These are phyloP conservation scores for Geoglossum cookeanum DNA, from an alignment of 2,329 filamentous ascomycete species.

Conservation along the genomic window DNA sequence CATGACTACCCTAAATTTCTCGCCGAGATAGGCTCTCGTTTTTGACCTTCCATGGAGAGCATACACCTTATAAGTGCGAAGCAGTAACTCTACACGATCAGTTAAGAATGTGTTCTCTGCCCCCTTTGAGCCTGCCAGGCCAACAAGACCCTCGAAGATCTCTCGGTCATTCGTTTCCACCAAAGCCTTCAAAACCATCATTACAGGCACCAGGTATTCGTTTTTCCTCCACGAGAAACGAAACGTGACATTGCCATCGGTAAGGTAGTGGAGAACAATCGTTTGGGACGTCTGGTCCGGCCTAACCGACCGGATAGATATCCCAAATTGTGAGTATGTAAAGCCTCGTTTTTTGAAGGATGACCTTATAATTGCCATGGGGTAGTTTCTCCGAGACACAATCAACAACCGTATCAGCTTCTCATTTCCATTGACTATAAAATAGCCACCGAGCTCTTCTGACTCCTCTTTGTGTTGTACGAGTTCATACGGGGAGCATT, in stretches of 20 bases:
- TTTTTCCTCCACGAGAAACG: conserved; percentile 96
- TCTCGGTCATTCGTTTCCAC: conserved; percentile 92
- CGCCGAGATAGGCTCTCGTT: conserved; percentile 70
- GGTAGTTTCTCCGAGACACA: conserved; percentile 79
- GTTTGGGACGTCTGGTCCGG: conserved; percentile 98
- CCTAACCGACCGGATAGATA: conserved; percentile 77
- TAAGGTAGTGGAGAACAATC: conserved; percentile 89
- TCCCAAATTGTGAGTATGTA: conserved; percentile 75
- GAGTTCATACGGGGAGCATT: conserved; percentile 62
- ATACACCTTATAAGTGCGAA: conserved; percentile 88
- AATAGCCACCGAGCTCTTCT: conserved; percentile 91
- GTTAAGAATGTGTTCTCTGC: conserved; percentile 82
- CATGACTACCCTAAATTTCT: conserved; percentile 79
- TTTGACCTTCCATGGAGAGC: conserved; percentile 62
- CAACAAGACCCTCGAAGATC: conserved; percentile 86
- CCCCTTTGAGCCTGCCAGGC: conserved; percentile 54
- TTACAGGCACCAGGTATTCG: conserved; percentile 84
- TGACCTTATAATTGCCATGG: conserved; percentile 79
- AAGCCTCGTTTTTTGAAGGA: conserved; percentile 78
- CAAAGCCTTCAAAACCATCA: conserved; percentile 93
- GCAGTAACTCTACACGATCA: conserved; percentile 76
- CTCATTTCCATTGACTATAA: conserved; percentile 93
- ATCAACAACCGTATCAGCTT: conserved; percentile 89
- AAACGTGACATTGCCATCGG: conserved; percentile 90
- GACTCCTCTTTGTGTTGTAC: conserved; percentile 84